These are phyloP conservation scores for Fusarium kyushuense DNA, from an alignment of 2,329 filamentous ascomycete species.

Conservation along the genomic window DNA sequence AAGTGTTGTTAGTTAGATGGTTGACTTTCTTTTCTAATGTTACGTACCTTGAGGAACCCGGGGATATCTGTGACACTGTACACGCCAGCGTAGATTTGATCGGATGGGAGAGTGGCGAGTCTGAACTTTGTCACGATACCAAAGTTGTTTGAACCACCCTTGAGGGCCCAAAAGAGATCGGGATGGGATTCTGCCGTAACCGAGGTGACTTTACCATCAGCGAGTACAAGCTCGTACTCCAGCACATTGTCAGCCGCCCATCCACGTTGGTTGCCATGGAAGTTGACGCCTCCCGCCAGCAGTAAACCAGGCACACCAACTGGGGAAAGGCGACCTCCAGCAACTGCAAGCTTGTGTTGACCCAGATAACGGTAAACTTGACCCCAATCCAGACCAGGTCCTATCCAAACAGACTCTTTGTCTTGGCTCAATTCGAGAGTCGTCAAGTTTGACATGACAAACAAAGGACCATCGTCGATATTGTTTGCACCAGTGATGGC, in stretches of 20 bases:
- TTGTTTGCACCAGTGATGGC: constrained; percentile 38
- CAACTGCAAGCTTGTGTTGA: constrained; percentile 15
- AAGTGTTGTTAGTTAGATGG: background rate
- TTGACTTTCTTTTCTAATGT: accelerated
- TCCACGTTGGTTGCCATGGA: constrained; percentile 46
- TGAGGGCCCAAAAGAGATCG: constrained; percentile 53
- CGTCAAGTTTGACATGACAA: constrained; percentile 36
- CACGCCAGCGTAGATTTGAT: constrained; percentile 25
- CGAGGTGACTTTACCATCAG: constrained; percentile 54
- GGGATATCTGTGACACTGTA: constrained; percentile 26
- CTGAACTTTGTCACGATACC: constrained; percentile 53
- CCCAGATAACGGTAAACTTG: constrained; percentile 31
- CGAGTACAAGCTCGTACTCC: constrained; percentile 58
- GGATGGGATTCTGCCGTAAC: constrained; percentile 52
- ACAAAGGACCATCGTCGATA: constrained; percentile 29
- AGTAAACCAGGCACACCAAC: constrained; percentile 39
- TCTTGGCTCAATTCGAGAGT: constrained; percentile 21
- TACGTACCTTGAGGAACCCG: constrained; percentile 16
- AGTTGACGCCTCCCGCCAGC: constrained; percentile 37
- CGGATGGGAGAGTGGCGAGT: constrained; percentile 43
- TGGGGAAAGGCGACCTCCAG: constrained; percentile 33
- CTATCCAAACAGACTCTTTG: constrained; percentile 27
- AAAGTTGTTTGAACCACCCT: constrained; percentile 54
- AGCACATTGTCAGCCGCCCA: constrained; percentile 48
- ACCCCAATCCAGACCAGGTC: constrained; percentile 37